Base-by-base conservation (phyloP, 495 filamentous ascomycete genomes). In the Sporormia fimetaria region DNA sequence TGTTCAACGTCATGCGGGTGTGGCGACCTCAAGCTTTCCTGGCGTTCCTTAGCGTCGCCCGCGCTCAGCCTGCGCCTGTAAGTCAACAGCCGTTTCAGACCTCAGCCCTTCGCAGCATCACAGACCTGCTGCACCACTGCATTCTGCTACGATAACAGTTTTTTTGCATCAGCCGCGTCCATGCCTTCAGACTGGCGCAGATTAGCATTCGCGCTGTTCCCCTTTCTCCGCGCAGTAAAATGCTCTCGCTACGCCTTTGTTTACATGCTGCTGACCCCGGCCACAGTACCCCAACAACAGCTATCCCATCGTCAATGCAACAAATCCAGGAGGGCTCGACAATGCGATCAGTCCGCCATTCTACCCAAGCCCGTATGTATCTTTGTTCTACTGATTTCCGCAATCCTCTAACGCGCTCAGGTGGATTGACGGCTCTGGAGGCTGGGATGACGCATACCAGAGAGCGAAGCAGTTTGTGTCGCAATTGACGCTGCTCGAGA, bases 401-500 rank as follows among this genome's bases (percentile, higher is more conserved):
- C 20, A 20, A 26, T 17, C 72, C 74, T 36, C 84, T 94, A 92
- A 57, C 83, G 82, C 6, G 83, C 82, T 7, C 84, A 87, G 45
- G 63, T 88, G 87, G 81, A 75, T 74, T 64, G 69, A 74, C 47
- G 71, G 76, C 21, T 70, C 76, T 5, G 75, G 70, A 23, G 49
- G 38, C 18, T 94, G 87, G 87, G 68, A 73, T 26, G 76, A 79
- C 3, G 83, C 85, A 8, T 87, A 93, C 56, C 61, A 57, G 23
- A 80, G 84, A 51, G 87, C 87, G 4, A 73, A 73, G 44, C 70
- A 65, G 0, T 88, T 93, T 44, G 87, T 94, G 25, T 79, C 76
- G 5, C 74, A 84, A 61, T 64, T 94, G 58, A 94, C 86, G 0
- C 62, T 94, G 42, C 62, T 78, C 8, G 87, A 94, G 66, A 94